Conservation (phyloP, 176 grass and related monocot genomes). For the Canna indica region DNA sequence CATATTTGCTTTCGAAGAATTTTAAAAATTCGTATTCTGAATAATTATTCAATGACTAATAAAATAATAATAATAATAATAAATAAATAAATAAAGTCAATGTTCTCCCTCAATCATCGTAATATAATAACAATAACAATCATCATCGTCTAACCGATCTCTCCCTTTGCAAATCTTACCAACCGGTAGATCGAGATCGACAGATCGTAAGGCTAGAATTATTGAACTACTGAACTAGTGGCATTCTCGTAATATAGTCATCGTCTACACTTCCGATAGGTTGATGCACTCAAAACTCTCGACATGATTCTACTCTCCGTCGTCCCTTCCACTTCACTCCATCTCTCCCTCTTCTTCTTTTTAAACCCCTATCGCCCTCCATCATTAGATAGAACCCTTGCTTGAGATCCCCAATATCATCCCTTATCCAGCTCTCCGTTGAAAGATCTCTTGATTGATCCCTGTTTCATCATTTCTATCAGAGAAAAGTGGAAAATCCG, state of each 20-base stretch:
- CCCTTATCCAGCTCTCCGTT: background rate
- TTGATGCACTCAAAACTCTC: background rate
- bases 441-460: background rate
- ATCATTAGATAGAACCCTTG: background rate
- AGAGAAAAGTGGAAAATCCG: background rate
- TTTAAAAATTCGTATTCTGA: too few relatives aligned
- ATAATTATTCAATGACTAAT: too few relatives aligned
- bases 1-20: too few relatives aligned
- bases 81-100: too few relatives aligned
- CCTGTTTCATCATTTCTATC: background rate
- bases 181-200: background rate
- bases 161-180: background rate
- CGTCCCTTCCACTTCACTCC: conserved; percentile 2
- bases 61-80: too few relatives aligned
- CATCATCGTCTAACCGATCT: background rate
- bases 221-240: background rate
- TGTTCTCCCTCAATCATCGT: too few relatives aligned
- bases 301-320: background rate
- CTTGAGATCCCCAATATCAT: background rate
- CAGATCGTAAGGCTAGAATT: too few relatives aligned
- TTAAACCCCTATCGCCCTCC: background rate
- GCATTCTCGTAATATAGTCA: background rate
- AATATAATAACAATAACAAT: background rate
- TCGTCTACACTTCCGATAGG: background rate
- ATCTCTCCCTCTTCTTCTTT: background rate